These are phyloP conservation scores for Penicillium waksmanii DNA, from an alignment of 495 filamentous ascomycete genomes.

Conservation along the genomic window DNA sequence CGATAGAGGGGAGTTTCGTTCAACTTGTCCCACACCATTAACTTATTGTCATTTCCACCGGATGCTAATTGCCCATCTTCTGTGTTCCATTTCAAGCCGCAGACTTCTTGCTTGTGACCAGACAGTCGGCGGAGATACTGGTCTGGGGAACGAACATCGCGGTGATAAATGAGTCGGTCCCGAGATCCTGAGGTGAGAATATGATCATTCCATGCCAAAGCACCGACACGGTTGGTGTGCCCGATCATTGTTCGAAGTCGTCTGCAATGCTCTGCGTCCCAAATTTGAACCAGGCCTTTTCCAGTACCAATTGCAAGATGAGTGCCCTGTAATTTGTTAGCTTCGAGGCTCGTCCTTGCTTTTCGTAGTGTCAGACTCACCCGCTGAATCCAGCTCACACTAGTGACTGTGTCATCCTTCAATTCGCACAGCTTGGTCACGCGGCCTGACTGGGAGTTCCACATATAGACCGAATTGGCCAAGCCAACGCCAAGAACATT, in stretches of 20 bases:
- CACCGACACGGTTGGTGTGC: conserved; percentile 87
- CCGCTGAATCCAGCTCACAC: conserved; percentile 95
- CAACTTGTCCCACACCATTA: conserved; percentile 97
- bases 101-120: conserved; percentile 98
- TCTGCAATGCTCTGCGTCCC: conserved; percentile 87
- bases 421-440: conserved; percentile 94
- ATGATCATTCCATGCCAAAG: conserved; percentile 96
- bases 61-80: conserved; percentile 95
- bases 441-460: conserved; percentile 84
- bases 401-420: conserved; percentile 91
- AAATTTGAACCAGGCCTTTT: conserved; percentile 94
- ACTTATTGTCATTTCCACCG: conserved; percentile 96
- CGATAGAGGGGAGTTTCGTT: conserved; percentile 85
- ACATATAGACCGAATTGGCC: conserved; percentile 96
- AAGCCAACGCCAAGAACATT: conserved; percentile 92
- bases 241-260: conserved; percentile 94
- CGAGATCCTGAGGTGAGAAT: conserved; percentile 94
- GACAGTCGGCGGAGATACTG: conserved; percentile 80
- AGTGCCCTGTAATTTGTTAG: conserved; percentile 63
- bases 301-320: conserved; percentile 93
- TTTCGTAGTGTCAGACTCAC: conserved; percentile 36
- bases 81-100: conserved; percentile 95
- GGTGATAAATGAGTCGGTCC: conserved; percentile 90
- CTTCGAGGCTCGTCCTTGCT: background rate
- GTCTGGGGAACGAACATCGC: conserved; percentile 91